A percentile compares a stretch with the other conserved stretches of the same genome.
These are phyloP conservation scores for Hibiscus syriacus DNA, from an alignment of 345 rosid genomes.

Conservation along the genomic window DNA sequence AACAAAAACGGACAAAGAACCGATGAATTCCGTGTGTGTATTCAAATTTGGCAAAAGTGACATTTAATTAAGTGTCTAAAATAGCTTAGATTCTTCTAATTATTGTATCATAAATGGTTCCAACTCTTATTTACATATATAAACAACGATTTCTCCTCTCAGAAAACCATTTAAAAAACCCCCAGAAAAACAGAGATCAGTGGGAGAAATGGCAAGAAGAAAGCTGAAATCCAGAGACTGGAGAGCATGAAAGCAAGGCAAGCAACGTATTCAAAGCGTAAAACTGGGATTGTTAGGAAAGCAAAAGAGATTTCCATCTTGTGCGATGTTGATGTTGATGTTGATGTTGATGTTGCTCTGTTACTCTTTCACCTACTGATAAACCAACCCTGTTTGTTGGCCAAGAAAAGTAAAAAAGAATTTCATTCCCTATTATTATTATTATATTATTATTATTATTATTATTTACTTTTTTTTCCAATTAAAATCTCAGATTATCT, in stretches of 20 bases:
- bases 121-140: background rate
- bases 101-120: background rate
- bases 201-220: conserved; percentile 25
- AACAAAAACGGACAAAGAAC: background rate
- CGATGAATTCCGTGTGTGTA: too few species aligned
- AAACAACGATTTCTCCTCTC: too few species aligned
- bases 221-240: conserved; percentile 23
- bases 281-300: conserved; percentile 29
- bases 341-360: conserved; percentile 25
- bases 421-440: too few species aligned
- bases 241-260: conserved; percentile 27
- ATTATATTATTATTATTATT: too few species aligned
- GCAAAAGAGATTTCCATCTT: conserved; percentile 23
- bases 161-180: background rate
- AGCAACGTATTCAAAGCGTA: conserved; percentile 41
- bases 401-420: background rate
- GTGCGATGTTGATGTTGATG: conserved; percentile 29
- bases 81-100: background rate
- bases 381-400: conserved; percentile 18
- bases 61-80: background rate
- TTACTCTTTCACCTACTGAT: conserved; percentile 21
- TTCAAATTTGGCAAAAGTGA: background rate
- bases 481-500: background rate
- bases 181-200: background rate
- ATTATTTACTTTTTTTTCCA: too few species aligned